Base-by-base conservation (phyloP, 2,329 filamentous ascomycete species). In the Cercospora brassicicola region DNA sequence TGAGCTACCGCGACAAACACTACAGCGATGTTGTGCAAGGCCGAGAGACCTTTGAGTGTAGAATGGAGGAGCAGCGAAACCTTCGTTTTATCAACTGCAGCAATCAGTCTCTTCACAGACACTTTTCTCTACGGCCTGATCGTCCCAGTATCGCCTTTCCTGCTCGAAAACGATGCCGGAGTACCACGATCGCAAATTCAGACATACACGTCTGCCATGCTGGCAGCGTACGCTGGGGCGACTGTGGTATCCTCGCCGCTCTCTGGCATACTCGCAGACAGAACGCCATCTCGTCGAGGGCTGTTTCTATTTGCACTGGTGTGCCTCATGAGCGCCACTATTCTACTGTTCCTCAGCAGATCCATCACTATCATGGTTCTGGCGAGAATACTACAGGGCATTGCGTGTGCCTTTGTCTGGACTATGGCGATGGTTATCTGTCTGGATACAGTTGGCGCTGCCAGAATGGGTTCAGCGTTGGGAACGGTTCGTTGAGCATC, bases 61-160 rank as follows among this genome's bases (percentile, higher is more conserved):
- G 23, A 23, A 23, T 23, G 23, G 23, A 23, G 23, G 23, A 23
- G 23, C 23, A 23, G 23, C 23, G 23, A 23, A 23, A 23, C 23
- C 23, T 23, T 23, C 23, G 23, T 23, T 23, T 23, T 23, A 23
- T 23, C 42, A 13, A 55, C 28, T 2, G 51, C 51, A 28, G 82
- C 80, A 1, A 76, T 85, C 30, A 84, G 83, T 56, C 80, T 85
- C 2, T 87, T 86, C 71, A 84, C 83, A 0, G 85, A 87, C 72
- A 76, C 87, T 11, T 87, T 87, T 72, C 80, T 87, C 1, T 88
- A 87, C 72, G 84, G 83, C 0, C 78, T 87, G 3, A 80, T 87
- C 20, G 84, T 87, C 0, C 85, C 86, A 0, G 82, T 87, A 10
- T 76, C 87, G 0, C 85, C 85, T 0, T 87, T 85, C 70, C 80